Percentiles rank a stretch among this genome's conserved stretches.
These are phyloP conservation scores for Trebouxiophyceae sp. DNA, from an alignment of 163 green algal genomes.

Conservation along the genomic window DNA sequence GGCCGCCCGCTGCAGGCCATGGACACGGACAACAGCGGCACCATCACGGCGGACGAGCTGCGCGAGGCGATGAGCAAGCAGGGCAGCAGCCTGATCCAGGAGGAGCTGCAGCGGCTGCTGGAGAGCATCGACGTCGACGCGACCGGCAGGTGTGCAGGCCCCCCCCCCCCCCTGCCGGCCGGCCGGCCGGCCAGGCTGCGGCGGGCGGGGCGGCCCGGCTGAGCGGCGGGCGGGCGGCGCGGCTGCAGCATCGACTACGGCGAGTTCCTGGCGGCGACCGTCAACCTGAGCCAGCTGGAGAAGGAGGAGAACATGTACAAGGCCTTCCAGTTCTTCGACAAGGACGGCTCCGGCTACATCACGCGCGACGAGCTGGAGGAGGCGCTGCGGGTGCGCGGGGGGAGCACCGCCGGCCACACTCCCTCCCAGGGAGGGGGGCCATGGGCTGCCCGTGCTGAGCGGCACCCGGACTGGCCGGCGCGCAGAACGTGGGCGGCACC, in stretches of 20 bases:
- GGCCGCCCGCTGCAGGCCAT: constrained; percentile 63
- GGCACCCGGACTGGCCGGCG: background rate
- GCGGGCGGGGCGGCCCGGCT: background rate
- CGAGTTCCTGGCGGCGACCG: constrained; percentile 94
- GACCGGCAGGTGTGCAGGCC: constrained; percentile 38
- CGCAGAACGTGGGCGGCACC: background rate
- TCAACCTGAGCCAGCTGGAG: constrained; percentile 71
- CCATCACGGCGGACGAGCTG: constrained; percentile 93
- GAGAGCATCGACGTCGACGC: constrained; percentile 78
- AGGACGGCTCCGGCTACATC: constrained; percentile 56
- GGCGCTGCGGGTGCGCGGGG: constrained; percentile 27
- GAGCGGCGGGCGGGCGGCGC: background rate
- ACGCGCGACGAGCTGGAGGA: constrained; percentile 55
- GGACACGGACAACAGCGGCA: constrained; percentile 86
- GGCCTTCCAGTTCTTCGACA: constrained; percentile 70
- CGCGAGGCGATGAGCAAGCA: constrained; percentile 54
- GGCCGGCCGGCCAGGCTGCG: background rate
- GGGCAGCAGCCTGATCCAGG: constrained; percentile 34
- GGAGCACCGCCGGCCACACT: background rate
- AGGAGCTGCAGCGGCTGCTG: constrained; percentile 63
- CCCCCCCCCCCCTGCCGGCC: background rate
- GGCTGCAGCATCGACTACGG: constrained; percentile 84
- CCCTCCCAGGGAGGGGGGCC: background rate
- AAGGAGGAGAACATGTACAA: constrained; percentile 51
- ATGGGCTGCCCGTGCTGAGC: background rate